Conservation (phyloP, 345 rosid species). For the Trapa bicornis region DNA sequence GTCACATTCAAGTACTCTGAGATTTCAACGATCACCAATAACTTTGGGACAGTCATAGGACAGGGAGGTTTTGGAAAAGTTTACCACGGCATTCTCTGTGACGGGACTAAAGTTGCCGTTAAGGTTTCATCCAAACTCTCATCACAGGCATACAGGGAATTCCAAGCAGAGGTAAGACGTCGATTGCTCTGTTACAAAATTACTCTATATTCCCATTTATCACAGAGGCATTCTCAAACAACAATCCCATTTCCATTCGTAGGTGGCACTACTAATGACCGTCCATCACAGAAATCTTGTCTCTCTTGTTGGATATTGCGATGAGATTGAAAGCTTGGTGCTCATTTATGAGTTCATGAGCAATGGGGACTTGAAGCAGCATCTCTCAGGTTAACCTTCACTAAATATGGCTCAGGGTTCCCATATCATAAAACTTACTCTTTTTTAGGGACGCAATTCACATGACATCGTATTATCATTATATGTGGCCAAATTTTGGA, state of each 20-base stretch:
- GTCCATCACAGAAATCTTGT: conserved; percentile 49
- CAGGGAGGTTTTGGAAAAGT: conserved; percentile 59
- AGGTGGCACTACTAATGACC: conserved; percentile 32
- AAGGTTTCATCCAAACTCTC: conserved; percentile 39
- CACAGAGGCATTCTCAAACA: not conserved
- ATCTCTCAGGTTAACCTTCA: conserved; percentile 23
- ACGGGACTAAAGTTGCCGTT: conserved; percentile 30
- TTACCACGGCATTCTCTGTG: conserved; percentile 26
- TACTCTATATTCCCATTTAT: not conserved
- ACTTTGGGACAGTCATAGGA: conserved; percentile 33
- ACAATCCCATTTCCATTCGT: not conserved
- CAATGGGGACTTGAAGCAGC: conserved; percentile 27
- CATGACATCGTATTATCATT: no score
- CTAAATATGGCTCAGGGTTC: not conserved
- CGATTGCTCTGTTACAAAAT: no score
- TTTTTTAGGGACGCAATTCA: no score
- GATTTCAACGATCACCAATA: conserved; percentile 26
- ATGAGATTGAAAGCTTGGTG: conserved; percentile 23
- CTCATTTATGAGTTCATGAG: conserved; percentile 48
- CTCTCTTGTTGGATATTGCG: conserved; percentile 32
- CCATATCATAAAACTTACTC: no score
- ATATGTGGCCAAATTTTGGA: not conserved
- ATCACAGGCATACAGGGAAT: conserved; percentile 32
- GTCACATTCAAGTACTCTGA: conserved; percentile 22
- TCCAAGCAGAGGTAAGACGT: conserved; percentile 34